Percentiles rank a stretch among this genome's conserved stretches.
Conservation (phyloP, 495 filamentous ascomycete genomes). For the Friedmanniomyces endolithicus region DNA sequence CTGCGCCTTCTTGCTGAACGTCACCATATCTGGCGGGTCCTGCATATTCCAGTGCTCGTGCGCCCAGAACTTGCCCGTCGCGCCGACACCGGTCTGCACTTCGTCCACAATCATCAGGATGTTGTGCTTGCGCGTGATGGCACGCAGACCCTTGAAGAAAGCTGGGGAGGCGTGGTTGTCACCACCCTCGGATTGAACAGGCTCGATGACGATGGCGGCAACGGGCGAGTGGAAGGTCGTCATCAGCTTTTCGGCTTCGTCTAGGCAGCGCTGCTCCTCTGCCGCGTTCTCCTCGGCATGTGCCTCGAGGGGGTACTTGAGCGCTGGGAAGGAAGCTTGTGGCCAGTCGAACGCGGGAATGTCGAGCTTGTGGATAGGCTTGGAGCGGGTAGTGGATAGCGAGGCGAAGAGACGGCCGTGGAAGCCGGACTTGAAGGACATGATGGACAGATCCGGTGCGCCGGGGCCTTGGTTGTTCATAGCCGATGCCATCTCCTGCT, state of each 20-base stretch:
- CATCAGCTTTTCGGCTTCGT: constrained; percentile 80
- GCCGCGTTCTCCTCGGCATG: constrained; percentile 68
- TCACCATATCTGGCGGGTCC: constrained; percentile 91
- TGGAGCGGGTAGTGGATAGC: constrained; percentile 85
- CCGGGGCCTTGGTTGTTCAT: constrained; percentile 84
- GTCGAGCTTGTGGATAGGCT: constrained; percentile 96
- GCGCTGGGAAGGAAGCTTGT: constrained; percentile 76
- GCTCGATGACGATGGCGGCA: constrained; percentile 81
- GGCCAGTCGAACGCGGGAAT: constrained; percentile 99
- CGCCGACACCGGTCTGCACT: constrained; percentile 93
- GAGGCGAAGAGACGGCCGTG: constrained; percentile 91
- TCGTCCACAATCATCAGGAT: constrained; percentile 95
- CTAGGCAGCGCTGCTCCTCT: constrained; percentile 75
- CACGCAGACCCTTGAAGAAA: constrained; percentile 85
- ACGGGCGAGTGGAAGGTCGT: constrained; percentile 75
- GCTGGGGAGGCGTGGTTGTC: constrained; percentile 93
- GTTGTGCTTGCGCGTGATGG: constrained; percentile 70
- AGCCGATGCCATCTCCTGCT: constrained; percentile 59
- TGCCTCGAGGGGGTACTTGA: constrained; percentile 85
- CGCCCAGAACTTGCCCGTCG: constrained; percentile 96
- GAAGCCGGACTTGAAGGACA: constrained; percentile 89
- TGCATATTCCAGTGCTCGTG: constrained; percentile 91
- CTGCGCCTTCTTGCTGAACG: constrained; percentile 98
- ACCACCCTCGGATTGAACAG: constrained; percentile 95
- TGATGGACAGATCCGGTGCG: constrained; percentile 72